Conservation (phyloP, 768 basidiomycete species). For the Tylopilus felleus region DNA sequence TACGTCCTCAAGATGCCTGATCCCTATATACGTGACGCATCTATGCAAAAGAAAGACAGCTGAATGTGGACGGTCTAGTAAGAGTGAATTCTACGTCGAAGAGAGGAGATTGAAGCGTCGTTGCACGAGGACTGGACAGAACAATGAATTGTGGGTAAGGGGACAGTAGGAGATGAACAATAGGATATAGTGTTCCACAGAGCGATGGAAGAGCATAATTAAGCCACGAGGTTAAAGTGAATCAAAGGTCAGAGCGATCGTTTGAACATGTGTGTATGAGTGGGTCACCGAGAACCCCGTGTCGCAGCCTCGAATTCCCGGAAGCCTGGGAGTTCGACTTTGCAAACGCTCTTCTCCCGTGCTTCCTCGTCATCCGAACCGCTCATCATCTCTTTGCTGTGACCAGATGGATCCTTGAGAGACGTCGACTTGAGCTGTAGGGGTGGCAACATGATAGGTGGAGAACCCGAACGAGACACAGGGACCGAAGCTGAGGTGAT, state of each 20-base stretch:
- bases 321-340: conserved; percentile 59
- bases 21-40: conserved; percentile 32
- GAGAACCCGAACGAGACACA: conserved; percentile 59
- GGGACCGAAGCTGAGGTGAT: conserved; percentile 37
- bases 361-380: conserved; percentile 22
- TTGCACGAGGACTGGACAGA: conserved; percentile 10
- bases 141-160: conserved; percentile 3
- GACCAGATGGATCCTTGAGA: conserved; percentile 6
- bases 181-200: conserved; percentile 21
- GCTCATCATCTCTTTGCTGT: conserved; percentile 20
- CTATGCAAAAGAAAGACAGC: conserved; percentile 20
- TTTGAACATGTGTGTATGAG: conserved; percentile 2
- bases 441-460: conserved; percentile 71
- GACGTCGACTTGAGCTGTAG: conserved; percentile 44
- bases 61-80: conserved; percentile 19
- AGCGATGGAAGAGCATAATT: conserved; percentile 6
- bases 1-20: conserved; percentile 36
- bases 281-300: conserved; percentile 17
- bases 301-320: conserved; percentile 59
- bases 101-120: conserved; percentile 1
- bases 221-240: background rate
- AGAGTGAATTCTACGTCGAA: conserved; percentile 20
- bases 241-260: background rate
- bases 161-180: conserved; percentile 4
- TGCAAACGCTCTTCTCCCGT: conserved; percentile 18